Percentiles rank a stretch among this genome's conserved stretches.
phyloP scores from a whole-genome alignment of 2,329 filamentous ascomycete genomes.

The Scleromitrula shiraiana region DNA sequence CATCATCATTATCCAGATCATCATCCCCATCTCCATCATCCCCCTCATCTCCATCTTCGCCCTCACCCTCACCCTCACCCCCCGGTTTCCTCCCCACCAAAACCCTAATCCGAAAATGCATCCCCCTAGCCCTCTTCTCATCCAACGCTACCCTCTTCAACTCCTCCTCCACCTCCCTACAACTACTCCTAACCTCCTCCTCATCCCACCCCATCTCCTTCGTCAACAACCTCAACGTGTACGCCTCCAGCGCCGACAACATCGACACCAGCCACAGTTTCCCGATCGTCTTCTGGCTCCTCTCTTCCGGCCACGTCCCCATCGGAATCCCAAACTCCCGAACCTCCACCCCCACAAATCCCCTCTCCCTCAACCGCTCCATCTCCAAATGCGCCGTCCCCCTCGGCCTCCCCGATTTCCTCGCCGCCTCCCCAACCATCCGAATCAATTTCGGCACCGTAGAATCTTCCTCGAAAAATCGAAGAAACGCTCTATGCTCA shows the following conservation, averaged over 20 bases:
- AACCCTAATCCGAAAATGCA: constrained; percentile 18
- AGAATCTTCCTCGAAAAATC: constrained; percentile 16
- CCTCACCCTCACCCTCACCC: neutral
- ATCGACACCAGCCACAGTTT: constrained; percentile 22
- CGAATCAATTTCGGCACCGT: constrained; percentile 9
- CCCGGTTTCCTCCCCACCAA: constrained; percentile 25
- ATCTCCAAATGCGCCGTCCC: constrained; percentile 18
- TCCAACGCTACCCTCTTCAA: constrained; percentile 18
- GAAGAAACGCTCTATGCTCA: constrained; percentile 16
- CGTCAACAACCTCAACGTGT: constrained; percentile 21
- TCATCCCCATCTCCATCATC: neutral
- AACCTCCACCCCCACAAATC: constrained; percentile 37
- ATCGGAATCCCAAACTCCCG: constrained; percentile 20
- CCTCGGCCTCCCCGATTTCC: constrained; percentile 17
- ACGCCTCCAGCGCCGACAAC: constrained; percentile 22
- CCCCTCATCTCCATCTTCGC: neutral
- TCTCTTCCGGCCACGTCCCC: constrained; percentile 32
- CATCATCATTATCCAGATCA: neutral
- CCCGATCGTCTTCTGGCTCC: constrained; percentile 18
- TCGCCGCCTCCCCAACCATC: constrained; percentile 16
- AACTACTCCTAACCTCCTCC: constrained; percentile 18
- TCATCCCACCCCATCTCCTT: constrained; percentile 23
- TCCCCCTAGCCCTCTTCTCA: constrained; percentile 16
- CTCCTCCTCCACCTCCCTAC: constrained; percentile 11
- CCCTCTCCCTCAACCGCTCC: constrained; percentile 28